Base-by-base conservation (phyloP, 1,284 basidiomycete genomes). In the Puccinia hordei region DNA sequence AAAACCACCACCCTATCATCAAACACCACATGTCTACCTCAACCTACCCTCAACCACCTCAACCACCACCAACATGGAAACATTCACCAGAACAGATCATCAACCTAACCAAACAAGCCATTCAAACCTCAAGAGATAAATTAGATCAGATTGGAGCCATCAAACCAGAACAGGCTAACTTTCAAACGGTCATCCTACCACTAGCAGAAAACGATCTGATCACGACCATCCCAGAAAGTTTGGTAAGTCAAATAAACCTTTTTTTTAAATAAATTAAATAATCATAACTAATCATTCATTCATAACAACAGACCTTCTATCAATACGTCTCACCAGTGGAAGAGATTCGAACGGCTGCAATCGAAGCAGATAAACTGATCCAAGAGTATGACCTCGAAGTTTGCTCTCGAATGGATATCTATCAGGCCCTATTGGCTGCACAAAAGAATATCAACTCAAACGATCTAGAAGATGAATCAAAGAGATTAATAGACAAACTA, bases 361-460 rank as follows among this genome's bases (percentile, higher is more conserved):
- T 90, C 79, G 89, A 89, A 53, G 90, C 90, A 0, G 92, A 93
- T 84, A 88, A 89, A n/a, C 86, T 89, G 59, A 85, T 90, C 30
- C 89, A 90, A 69, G 89, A 92, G 82, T 92, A 90, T 82, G 87
- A 87, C 35, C 90, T 93, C 59, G 90, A 92, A 82, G 88, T 89
- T 0, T 90, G 90, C 19, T 93, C 93, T 90, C 89, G 92, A 12
- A 84, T 91, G 65, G 93, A 94, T 83, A 88, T 93, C 51, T 93
- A 89, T 87, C 87, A 89, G 51, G 90, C 91, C 53, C 90, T 92
- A 83, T 85, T 89, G 19, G 88, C 89, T 24, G 92, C 92, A 0
- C 88, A 91, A 82, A 89, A 90, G 84, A 91, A 91, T 83, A 87
- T 92, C 81, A 88, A 89, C 83, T 86, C 86, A 61, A 88, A 24